Percentiles rank a stretch among this genome's conserved stretches.
phyloP scores from a whole-genome alignment of 1,139 yeast species.

The Sugiyamaella grinbergsii region DNA sequence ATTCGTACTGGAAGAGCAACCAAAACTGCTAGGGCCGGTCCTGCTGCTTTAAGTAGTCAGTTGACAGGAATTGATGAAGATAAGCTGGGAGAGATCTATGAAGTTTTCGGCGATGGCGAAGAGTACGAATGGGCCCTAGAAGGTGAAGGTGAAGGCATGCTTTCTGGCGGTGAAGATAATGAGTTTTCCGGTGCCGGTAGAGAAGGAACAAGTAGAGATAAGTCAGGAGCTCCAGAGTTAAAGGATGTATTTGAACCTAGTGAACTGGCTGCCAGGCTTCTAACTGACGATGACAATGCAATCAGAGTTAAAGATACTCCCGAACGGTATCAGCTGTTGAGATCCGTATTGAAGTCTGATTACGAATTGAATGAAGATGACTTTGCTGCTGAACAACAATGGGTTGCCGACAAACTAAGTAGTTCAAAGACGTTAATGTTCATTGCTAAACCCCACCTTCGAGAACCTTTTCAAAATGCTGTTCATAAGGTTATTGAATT shows the following conservation, averaged over 20 bases:
- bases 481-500: slow-evolving; percentile 79
- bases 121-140: slow-evolving; percentile 98
- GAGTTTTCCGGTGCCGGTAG: slow-evolving; percentile 42
- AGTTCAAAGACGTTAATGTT: slow-evolving; percentile 32
- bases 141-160: slow-evolving; percentile 51
- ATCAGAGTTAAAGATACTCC: slow-evolving; percentile 89
- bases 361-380: slow-evolving; percentile 68
- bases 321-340: slow-evolving; percentile 81
- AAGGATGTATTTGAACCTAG: slow-evolving; percentile 94
- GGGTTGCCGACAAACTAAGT: slow-evolving; percentile 60
- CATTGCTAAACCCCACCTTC: slow-evolving; percentile 46
- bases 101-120: slow-evolving; percentile 95
- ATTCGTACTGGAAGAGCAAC: slow-evolving; percentile 36
- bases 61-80: slow-evolving; percentile 86
- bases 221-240: slow-evolving; percentile 54
- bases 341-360: slow-evolving; percentile 58
- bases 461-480: slow-evolving; percentile 65
- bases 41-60: slow-evolving; percentile 53
- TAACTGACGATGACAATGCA: slow-evolving; percentile 88
- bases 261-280: slow-evolving; percentile 84
- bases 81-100: slow-evolving; percentile 87
- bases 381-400: slow-evolving; percentile 67
- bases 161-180: slow-evolving; percentile 51
- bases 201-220: slow-evolving; percentile 20
- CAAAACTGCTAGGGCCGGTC: slow-evolving; percentile 19